Evolutionary conservation across 192 early-diverging fungal genomes (phyloP).

Genomic region (Gorgonomyces haynaldii): DNA sequence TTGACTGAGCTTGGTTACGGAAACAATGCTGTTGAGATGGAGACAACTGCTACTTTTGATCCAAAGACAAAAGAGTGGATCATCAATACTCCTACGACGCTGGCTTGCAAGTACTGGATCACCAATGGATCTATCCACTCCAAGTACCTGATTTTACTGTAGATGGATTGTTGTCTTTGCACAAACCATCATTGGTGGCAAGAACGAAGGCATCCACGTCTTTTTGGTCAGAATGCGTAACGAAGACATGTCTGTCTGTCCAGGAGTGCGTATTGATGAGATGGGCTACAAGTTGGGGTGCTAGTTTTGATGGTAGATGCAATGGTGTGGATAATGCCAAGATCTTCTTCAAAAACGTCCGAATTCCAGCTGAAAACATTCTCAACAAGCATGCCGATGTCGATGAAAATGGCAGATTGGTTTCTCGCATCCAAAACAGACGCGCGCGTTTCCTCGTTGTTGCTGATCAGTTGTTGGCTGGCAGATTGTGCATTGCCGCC

Average conservation of each 20-base stretch:
- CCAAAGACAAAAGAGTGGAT: slow-evolving; percentile 53
- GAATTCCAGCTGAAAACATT: slow-evolving; percentile 52
- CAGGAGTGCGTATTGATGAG: slow-evolving; percentile 60
- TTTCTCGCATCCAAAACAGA: slow-evolving; percentile 38
- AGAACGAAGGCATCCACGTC: slow-evolving; percentile 63
- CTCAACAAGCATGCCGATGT: slow-evolving; percentile 45
- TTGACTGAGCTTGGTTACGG: slow-evolving; percentile 70
- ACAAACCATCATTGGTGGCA: slow-evolving; percentile 56
- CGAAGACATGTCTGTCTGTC: slow-evolving; percentile 49
- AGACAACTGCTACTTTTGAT: slow-evolving; percentile 43
- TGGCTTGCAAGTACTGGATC: slow-evolving; percentile 74
- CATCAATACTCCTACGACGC: slow-evolving; percentile 59
- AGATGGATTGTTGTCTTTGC: slow-evolving; percentile 64
- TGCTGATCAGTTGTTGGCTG: slow-evolving; percentile 63
- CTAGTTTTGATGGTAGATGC: slow-evolving; percentile 31
- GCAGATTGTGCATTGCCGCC: slow-evolving; percentile 20
- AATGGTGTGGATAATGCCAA: slow-evolving; percentile 72
- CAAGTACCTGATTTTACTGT: too few species aligned
- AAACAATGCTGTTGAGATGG: slow-evolving; percentile 75
- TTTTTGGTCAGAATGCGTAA: slow-evolving; percentile 64
- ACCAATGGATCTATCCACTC: slow-evolving; percentile 65
- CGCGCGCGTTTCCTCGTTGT: slow-evolving; percentile 66
- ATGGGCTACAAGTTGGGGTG: slow-evolving; percentile 46
- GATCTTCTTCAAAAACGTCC: slow-evolving; percentile 44
- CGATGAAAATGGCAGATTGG: slow-evolving; percentile 40